Evolutionary conservation across 805 yeast genomes (phyloP).

Genomic region (Candida coleopterorum): DNA sequence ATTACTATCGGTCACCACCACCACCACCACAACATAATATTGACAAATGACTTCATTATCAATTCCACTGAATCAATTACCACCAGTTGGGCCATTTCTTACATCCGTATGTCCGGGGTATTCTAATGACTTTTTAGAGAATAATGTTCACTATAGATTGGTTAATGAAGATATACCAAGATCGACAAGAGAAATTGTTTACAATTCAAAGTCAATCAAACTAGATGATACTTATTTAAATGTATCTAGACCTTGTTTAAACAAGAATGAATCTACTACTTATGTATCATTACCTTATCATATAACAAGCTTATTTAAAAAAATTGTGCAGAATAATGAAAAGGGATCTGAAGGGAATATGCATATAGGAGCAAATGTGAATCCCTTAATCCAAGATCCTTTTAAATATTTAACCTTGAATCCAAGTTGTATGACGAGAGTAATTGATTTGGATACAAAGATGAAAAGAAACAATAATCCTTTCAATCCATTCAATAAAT

Average conservation of each 20-base stretch:
- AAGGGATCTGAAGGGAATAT: conserved; percentile 39
- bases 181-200: conserved; percentile 11
- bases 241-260: conserved; percentile 34
- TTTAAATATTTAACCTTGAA: conserved; percentile 48
- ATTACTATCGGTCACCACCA: too few relatives aligned
- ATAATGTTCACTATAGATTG: conserved; percentile 29
- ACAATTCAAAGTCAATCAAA: conserved; percentile 17
- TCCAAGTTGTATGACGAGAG: conserved; percentile 45
- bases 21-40: too few relatives aligned
- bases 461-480: conserved; percentile 4
- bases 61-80: conserved; percentile 17
- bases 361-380: conserved; percentile 50
- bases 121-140: conserved; percentile 18
- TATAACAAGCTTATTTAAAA: conserved; percentile 38
- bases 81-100: conserved; percentile 26
- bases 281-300: conserved; percentile 51
- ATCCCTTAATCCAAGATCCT: conserved; percentile 50
- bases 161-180: conserved; percentile 11
- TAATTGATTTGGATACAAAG: conserved; percentile 12
- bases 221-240: conserved; percentile 27
- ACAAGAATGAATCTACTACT: conserved; percentile 40
- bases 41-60: conserved; percentile 27
- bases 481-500: conserved; percentile 26
- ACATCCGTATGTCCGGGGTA: conserved; percentile 36
- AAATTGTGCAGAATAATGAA: conserved; percentile 30